Conservation (phyloP, 495 filamentous ascomycete genomes). For the Penicillium antarcticum region DNA sequence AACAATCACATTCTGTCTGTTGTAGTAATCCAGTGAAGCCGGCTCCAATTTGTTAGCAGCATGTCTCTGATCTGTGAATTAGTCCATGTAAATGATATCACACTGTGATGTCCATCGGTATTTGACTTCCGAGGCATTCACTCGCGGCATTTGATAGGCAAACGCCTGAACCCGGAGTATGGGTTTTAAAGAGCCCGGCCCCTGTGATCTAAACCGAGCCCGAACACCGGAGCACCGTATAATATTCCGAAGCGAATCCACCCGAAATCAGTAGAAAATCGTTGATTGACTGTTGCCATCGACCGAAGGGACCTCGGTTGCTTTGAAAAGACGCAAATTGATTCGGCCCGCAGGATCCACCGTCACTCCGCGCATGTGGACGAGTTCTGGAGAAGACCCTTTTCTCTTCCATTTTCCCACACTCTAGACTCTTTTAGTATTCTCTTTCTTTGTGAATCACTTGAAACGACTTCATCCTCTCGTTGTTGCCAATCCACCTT, state of each 20-base stretch:
- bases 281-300: neutral
- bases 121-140: slow-evolving; percentile 21
- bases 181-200: no score
- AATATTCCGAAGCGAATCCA: neutral
- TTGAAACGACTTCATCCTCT: neutral
- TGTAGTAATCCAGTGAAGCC: no score
- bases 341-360: slow-evolving; percentile 37
- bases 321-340: slow-evolving; percentile 18
- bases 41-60: no score
- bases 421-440: slow-evolving; percentile 1
- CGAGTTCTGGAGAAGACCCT: slow-evolving; percentile 17
- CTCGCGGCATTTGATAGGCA: slow-evolving; percentile 20
- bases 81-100: neutral
- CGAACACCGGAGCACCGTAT: slow-evolving; percentile 9
- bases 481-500: slow-evolving; percentile 2
- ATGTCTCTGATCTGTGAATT: no score
- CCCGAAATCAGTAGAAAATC: neutral
- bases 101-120: slow-evolving; percentile 3
- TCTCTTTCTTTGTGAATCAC: neutral
- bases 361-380: slow-evolving; percentile 26
- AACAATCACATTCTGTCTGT: no score
- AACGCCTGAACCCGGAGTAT: neutral
- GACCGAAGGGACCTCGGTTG: slow-evolving; percentile 33
- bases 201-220: neutral
- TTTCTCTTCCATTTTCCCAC: slow-evolving; percentile 10